Conservation (phyloP, 805 yeast species). For the Lipomyces kockii region DNA sequence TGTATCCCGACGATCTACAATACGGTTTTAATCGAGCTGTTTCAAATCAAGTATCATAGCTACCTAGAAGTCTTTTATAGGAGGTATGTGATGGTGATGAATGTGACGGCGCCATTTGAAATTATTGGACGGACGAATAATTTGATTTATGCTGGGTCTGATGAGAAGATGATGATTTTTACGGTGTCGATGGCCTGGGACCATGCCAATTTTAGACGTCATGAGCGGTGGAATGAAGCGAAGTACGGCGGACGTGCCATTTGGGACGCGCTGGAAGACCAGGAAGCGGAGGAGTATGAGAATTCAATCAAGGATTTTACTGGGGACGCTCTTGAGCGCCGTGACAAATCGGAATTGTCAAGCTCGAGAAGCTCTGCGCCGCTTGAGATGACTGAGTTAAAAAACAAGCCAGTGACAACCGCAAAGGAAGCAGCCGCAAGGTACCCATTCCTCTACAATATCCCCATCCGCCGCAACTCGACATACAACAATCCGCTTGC, state of each 20-base stretch:
- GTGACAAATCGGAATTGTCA: neutral
- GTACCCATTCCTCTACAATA: neutral
- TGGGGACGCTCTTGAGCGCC: neutral
- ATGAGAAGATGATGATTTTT: slow-evolving; percentile 20
- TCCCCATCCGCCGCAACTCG: neutral
- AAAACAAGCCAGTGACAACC: neutral
- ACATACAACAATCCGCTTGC: slow-evolving; percentile 18
- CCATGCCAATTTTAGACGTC: slow-evolving; percentile 9
- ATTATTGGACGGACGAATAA: slow-evolving; percentile 31
- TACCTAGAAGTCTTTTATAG: slow-evolving; percentile 21
- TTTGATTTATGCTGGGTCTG: slow-evolving; percentile 29
- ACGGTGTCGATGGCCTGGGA: slow-evolving; percentile 34
- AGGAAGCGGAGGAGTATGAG: slow-evolving; percentile 13
- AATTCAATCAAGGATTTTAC: neutral
- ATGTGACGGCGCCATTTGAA: slow-evolving; percentile 33
- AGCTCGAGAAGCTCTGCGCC: neutral
- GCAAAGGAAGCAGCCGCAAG: neutral
- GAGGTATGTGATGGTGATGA: slow-evolving; percentile 29
- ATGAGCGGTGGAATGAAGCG: slow-evolving; percentile 22
- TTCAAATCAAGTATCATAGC: slow-evolving; percentile 27
- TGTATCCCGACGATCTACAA: slow-evolving; percentile 36
- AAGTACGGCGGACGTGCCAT: slow-evolving; percentile 26
- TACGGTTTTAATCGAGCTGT: slow-evolving; percentile 28
- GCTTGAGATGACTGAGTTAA: neutral
- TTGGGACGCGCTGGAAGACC: slow-evolving; percentile 24